Conservation (phyloP, 331 rosid species). For the Quercus phellos region DNA sequence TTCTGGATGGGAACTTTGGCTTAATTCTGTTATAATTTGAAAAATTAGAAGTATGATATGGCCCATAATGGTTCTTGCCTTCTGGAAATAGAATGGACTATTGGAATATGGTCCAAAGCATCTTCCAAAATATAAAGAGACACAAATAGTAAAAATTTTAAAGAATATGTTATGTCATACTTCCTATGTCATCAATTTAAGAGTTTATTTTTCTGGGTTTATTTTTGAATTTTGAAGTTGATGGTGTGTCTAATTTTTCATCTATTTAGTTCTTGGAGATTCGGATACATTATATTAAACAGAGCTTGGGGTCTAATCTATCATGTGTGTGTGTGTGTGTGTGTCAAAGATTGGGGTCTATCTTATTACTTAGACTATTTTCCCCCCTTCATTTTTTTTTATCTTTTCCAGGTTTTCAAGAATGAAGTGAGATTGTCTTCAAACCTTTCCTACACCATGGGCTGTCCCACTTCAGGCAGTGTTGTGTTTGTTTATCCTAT, state of each 20-base stretch:
- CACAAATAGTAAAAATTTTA: not conserved
- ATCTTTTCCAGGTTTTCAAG: constrained; percentile 52
- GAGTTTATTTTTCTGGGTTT: not conserved
- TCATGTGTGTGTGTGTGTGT: too few relatives aligned
- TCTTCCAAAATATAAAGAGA: not conserved
- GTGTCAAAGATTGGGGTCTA: not conserved
- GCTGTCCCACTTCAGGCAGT: constrained; percentile 58
- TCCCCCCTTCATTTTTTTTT: constrained; percentile 1
- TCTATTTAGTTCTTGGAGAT: not conserved
- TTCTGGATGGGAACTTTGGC: not conserved
- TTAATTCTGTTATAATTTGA: not conserved
- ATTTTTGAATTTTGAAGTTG: not conserved
- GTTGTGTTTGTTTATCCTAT: constrained; percentile 44
- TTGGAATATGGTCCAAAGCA: not conserved
- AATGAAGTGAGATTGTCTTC: constrained; percentile 63
- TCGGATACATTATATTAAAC: not conserved
- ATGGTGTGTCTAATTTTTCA: not conserved
- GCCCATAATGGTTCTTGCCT: not conserved
- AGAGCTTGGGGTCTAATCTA: not conserved
- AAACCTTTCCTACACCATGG: constrained; percentile 65
- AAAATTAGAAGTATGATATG: not conserved
- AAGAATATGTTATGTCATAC: not conserved
- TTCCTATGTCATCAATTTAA: not conserved
- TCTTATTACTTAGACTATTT: not conserved
- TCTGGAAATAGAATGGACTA: not conserved